phyloP scores from a whole-genome alignment of 805 yeast species.

The Wickerhamomyces bovis region DNA sequence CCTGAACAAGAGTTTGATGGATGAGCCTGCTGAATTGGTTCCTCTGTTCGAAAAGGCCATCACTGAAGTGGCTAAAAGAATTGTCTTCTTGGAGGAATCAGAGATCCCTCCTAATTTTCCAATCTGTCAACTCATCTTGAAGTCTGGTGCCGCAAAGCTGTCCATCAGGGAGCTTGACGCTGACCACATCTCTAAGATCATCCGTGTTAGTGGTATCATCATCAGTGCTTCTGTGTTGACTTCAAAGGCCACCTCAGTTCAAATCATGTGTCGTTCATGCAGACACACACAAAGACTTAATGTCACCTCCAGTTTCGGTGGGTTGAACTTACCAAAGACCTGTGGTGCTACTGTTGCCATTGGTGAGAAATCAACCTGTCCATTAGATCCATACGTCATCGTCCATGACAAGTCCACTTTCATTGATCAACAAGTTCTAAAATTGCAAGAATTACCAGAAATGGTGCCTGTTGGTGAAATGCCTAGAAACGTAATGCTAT shows the following conservation, averaged over 20 bases:
- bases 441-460: slow-evolving; percentile 96
- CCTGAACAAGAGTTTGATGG: slow-evolving; percentile 73
- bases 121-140: slow-evolving; percentile 72
- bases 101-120: slow-evolving; percentile 58
- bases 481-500: slow-evolving; percentile 88
- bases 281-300: slow-evolving; percentile 66
- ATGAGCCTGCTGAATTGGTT: slow-evolving; percentile 83
- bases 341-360: slow-evolving; percentile 56
- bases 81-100: slow-evolving; percentile 42
- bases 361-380: slow-evolving; percentile 59
- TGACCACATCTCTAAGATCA: slow-evolving; percentile 82
- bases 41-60: slow-evolving; percentile 81
- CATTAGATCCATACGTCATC: slow-evolving; percentile 86
- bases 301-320: slow-evolving; percentile 65
- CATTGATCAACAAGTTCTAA: slow-evolving; percentile 90
- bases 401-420: slow-evolving; percentile 92
- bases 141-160: slow-evolving; percentile 63
- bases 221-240: slow-evolving; percentile 85
- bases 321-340: slow-evolving; percentile 55
- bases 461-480: slow-evolving; percentile 98
- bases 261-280: slow-evolving; percentile 83
- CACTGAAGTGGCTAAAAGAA: slow-evolving; percentile 75
- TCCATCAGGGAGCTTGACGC: slow-evolving; percentile 81
- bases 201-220: slow-evolving; percentile 87
- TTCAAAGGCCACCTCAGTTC: slow-evolving; percentile 80